phyloP scores from a whole-genome alignment of 129 eudicot genomes.

The Saussurea involucrata region DNA sequence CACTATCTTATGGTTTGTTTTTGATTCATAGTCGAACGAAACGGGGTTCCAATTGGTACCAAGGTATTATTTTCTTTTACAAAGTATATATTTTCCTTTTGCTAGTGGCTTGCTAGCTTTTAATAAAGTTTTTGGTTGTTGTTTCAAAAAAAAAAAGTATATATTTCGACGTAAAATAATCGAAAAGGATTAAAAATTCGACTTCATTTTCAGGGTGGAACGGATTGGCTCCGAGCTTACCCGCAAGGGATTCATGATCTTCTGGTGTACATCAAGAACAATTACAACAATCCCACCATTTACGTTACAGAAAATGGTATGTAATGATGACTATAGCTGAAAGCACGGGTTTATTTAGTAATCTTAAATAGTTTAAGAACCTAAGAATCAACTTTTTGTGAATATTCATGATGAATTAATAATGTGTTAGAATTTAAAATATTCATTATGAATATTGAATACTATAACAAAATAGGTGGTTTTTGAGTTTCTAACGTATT shows the following conservation, averaged over 20 bases:
- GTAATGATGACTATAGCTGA: neutral
- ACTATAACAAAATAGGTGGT: neutral
- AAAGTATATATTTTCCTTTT: neutral
- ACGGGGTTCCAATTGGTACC: slow-evolving; percentile 52
- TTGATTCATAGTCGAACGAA: slow-evolving; percentile 27
- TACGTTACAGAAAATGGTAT: slow-evolving; percentile 69
- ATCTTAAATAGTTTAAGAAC: neutral
- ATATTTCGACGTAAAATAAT: neutral
- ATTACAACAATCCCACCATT: slow-evolving; percentile 49
- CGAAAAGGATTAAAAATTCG: neutral
- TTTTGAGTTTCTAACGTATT: neutral
- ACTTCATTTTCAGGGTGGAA: slow-evolving; percentile 36
- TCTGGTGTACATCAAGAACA: slow-evolving; percentile 38
- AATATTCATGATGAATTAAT: neutral
- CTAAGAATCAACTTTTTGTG: neutral
- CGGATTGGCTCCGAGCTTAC: slow-evolving; percentile 51
- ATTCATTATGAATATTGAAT: neutral
- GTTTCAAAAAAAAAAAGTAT: too few species aligned
- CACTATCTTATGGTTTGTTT: neutral
- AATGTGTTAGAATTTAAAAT: too few species aligned
- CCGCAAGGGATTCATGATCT: slow-evolving; percentile 51
- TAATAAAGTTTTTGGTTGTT: too few species aligned
- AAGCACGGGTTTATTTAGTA: neutral
- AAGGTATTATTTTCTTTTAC: slow-evolving; percentile 22
- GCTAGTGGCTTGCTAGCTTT: too few species aligned